Percentiles rank a stretch among this genome's conserved stretches.
These are phyloP conservation scores for Penicillium simplicissimum DNA, from an alignment of 495 filamentous ascomycete species.

Conservation along the genomic window DNA sequence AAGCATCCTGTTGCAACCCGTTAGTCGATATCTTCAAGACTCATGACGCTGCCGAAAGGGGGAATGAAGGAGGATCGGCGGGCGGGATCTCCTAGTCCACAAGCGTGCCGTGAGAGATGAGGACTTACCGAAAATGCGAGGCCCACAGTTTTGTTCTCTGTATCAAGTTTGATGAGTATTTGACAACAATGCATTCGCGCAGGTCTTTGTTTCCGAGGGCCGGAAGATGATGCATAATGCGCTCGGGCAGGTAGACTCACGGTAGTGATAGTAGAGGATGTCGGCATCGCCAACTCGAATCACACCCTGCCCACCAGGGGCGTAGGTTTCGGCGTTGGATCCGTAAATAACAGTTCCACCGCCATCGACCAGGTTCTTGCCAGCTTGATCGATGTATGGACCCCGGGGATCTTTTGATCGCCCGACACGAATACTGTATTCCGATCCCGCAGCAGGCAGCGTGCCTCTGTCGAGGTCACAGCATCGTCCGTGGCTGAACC, in stretches of 20 bases:
- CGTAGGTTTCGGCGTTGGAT: slow-evolving; percentile 49
- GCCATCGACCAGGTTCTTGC: slow-evolving; percentile 39
- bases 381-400: slow-evolving; percentile 44
- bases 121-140: slow-evolving; percentile 41
- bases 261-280: slow-evolving; percentile 51
- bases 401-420: slow-evolving; percentile 37
- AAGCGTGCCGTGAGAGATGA: slow-evolving; percentile 12
- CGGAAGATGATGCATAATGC: not conserved
- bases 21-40: slow-evolving; percentile 19
- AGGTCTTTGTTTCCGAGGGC: not conserved
- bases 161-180: slow-evolving; percentile 13
- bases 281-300: slow-evolving; percentile 37
- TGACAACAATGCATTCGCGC: no score
- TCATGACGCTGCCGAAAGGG: slow-evolving; percentile 3
- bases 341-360: slow-evolving; percentile 49
- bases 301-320: slow-evolving; percentile 48
- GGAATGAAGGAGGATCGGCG: slow-evolving; percentile 25
- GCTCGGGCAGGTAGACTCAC: slow-evolving; percentile 24
- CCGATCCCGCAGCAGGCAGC: slow-evolving; percentile 57
- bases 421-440: slow-evolving; percentile 57
- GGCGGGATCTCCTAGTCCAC: slow-evolving; percentile 14
- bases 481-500: slow-evolving; percentile 69
- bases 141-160: slow-evolving; percentile 46
- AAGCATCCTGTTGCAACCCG: slow-evolving; percentile 35
- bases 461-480: slow-evolving; percentile 54